These are phyloP conservation scores for Catunica adiposa DNA, from an alignment of 2,329 filamentous ascomycete species.

Conservation along the genomic window DNA sequence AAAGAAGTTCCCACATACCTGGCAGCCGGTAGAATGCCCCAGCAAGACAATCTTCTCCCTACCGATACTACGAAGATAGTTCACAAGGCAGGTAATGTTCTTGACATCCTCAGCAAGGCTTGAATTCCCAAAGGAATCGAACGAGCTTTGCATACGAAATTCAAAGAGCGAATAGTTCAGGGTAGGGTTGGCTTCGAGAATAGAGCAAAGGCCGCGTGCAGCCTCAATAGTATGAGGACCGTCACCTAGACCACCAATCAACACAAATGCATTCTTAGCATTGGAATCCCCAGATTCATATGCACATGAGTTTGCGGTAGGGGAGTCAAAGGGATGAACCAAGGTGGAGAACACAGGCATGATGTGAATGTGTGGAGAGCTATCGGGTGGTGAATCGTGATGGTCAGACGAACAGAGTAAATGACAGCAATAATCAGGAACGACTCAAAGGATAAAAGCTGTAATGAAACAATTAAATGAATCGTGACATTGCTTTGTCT, in stretches of 20 bases:
- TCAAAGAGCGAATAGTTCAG: slow-evolving; percentile 39
- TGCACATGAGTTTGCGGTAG: slow-evolving; percentile 26
- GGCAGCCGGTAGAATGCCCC: slow-evolving; percentile 43
- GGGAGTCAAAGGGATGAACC: slow-evolving; percentile 30
- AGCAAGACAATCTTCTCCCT: slow-evolving; percentile 36
- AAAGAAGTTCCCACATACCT: slow-evolving; percentile 24
- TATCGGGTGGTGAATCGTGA: no score
- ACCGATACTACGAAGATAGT: slow-evolving; percentile 35
- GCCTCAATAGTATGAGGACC: slow-evolving; percentile 51
- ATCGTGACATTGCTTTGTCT: no score
- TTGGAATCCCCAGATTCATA: slow-evolving; percentile 30
- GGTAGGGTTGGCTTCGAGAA: slow-evolving; percentile 24
- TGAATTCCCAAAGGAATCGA: slow-evolving; percentile 33
- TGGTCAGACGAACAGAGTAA: no score
- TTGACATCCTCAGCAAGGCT: slow-evolving; percentile 35
- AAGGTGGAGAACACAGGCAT: slow-evolving; percentile 25
- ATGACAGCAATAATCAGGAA: no score
- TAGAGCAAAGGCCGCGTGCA: slow-evolving; percentile 29
- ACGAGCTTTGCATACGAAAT: slow-evolving; percentile 38
- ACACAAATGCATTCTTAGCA: slow-evolving; percentile 44
- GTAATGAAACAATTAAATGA: no score
- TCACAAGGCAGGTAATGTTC: slow-evolving; percentile 36
- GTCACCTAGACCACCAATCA: slow-evolving; percentile 55
- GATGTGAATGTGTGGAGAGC: slow-evolving; percentile 7
- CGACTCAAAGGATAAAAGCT: no score